Evolutionary conservation across 768 basidiomycete genomes (phyloP).

Genomic region (Tylopilus sp.): DNA sequence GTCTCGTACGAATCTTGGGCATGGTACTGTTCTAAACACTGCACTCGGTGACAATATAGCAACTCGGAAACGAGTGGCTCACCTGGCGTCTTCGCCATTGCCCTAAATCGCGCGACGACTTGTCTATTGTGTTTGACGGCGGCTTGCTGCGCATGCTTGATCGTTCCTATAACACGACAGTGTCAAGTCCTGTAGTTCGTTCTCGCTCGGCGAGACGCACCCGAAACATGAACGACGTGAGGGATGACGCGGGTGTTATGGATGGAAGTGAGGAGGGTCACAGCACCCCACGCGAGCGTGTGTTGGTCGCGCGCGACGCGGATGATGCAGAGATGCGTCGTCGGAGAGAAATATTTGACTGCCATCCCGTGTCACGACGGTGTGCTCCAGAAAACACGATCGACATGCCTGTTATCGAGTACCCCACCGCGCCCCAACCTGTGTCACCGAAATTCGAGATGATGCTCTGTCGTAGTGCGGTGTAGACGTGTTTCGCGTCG

Average conservation of each 20-base stretch:
- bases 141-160: constrained; percentile 79
- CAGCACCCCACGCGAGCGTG: constrained; percentile 72
- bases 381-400: not conserved
- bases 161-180: constrained; percentile 57
- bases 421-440: constrained; percentile 80
- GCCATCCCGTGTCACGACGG: not conserved
- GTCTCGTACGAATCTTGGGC: constrained; percentile 54
- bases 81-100: constrained; percentile 52
- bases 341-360: constrained; percentile 90
- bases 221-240: constrained; percentile 76
- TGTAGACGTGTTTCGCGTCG: constrained; percentile 64
- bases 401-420: constrained; percentile 62
- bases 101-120: constrained; percentile 64
- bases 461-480: constrained; percentile 66
- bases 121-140: constrained; percentile 72
- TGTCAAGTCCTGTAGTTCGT: not conserved
- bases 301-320: constrained; percentile 83
- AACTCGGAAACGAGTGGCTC: constrained; percentile 7
- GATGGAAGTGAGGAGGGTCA: constrained; percentile 65
- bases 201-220: constrained; percentile 38
- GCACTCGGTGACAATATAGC: not conserved
- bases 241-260: constrained; percentile 63
- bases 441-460: constrained; percentile 76
- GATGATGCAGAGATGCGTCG: constrained; percentile 80
- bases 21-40: constrained; percentile 43